These are phyloP conservation scores for Calocera cornea DNA, from an alignment of 768 basidiomycete species.

Conservation along the genomic window DNA sequence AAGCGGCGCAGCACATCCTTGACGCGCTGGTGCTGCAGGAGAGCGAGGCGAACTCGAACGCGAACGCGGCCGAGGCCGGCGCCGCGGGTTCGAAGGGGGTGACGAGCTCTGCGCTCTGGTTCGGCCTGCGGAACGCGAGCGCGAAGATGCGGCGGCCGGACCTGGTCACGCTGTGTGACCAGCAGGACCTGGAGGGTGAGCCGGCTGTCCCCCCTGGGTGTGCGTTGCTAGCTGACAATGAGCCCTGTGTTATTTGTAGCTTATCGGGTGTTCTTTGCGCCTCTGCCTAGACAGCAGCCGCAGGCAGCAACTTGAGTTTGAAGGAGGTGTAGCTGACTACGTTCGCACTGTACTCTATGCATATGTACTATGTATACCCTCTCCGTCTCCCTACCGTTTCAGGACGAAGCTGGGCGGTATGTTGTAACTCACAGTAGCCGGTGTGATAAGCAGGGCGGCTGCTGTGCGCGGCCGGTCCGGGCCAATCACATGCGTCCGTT, in stretches of 20 bases:
- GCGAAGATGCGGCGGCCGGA: constrained; percentile 68
- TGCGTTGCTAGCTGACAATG: background rate
- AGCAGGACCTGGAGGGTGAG: constrained; percentile 52
- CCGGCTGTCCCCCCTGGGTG: background rate
- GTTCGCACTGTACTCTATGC: background rate
- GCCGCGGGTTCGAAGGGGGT: constrained; percentile 41
- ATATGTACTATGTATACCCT: no score
- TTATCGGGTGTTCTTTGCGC: background rate
- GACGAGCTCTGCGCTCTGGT: constrained; percentile 71
- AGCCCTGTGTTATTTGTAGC: background rate
- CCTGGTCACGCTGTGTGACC: constrained; percentile 59
- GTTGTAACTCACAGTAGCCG: no score
- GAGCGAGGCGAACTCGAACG: constrained; percentile 51
- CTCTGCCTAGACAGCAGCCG: background rate
- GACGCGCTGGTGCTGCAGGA: constrained; percentile 86
- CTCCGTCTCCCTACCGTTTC: no score
- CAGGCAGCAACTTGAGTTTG: background rate
- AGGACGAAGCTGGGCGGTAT: no score
- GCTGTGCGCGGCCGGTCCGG: no score
- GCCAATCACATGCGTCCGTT: background rate
- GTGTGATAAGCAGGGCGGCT: no score
- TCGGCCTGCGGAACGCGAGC: constrained; percentile 70
- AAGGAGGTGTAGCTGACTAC: background rate
- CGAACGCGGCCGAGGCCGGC: constrained; percentile 37
- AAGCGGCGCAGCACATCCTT: constrained; percentile 74